Percentiles rank a stretch among this genome's conserved stretches.
Evolutionary conservation across 257 asterid genomes (phyloP).

Genomic region (Solanum arcanum): DNA sequence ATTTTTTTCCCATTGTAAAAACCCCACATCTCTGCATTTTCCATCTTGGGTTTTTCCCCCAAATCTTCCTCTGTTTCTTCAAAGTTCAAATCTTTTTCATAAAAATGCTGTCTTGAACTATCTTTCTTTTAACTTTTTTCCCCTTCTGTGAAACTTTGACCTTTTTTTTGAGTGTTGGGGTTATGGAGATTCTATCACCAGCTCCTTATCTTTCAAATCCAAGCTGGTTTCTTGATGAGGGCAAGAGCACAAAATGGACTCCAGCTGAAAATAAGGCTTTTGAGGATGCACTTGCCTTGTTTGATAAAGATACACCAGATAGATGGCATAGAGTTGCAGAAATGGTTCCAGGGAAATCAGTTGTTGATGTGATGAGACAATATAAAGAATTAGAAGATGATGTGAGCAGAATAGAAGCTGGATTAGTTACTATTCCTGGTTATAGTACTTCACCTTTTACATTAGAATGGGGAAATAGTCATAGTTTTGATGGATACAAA

Average conservation of each 20-base stretch:
- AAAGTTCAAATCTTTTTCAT: neutral
- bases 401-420: slow-evolving; percentile 86
- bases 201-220: slow-evolving; percentile 40
- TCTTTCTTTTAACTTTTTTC: neutral
- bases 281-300: slow-evolving; percentile 81
- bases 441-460: slow-evolving; percentile 57
- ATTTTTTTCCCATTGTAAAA: slow-evolving; percentile 29
- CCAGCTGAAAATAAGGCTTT: slow-evolving; percentile 78
- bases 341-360: slow-evolving; percentile 89
- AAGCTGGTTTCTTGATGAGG: slow-evolving; percentile 49
- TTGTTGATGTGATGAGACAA: slow-evolving; percentile 63
- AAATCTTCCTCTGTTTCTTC: slow-evolving; percentile 12
- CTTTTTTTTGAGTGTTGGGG: slow-evolving; percentile 31
- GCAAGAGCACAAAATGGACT: slow-evolving; percentile 59
- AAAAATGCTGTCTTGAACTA: neutral
- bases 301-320: slow-evolving; percentile 76
- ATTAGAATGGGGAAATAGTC: slow-evolving; percentile 62
- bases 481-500: slow-evolving; percentile 34
- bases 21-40: slow-evolving; percentile 29
- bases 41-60: neutral
- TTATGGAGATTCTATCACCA: slow-evolving; percentile 79
- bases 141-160: neutral
- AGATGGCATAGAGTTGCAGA: slow-evolving; percentile 85
- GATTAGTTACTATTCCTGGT: slow-evolving; percentile 69
- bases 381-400: slow-evolving; percentile 79